phyloP scores from a whole-genome alignment of 495 filamentous ascomycete species.

The Daldinia grandis region DNA sequence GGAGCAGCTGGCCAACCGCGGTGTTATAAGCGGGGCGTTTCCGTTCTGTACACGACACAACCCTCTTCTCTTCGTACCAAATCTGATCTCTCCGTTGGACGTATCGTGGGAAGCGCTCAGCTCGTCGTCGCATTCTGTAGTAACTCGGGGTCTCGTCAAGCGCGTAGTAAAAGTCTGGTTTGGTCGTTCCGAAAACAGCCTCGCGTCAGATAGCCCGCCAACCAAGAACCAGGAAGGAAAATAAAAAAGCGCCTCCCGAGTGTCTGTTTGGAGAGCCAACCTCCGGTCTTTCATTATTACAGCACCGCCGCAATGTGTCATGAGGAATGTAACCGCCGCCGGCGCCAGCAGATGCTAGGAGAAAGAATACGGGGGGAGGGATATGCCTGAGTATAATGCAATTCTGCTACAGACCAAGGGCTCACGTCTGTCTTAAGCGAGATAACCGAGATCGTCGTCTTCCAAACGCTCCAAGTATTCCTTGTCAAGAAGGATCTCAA shows the following conservation, averaged over 20 bases:
- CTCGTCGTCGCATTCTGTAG: slow-evolving; percentile 6
- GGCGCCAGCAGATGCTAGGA: slow-evolving; percentile 9
- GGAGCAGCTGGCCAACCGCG: background rate
- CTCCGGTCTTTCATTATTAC: slow-evolving; percentile 2
- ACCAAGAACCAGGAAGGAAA: slow-evolving; percentile 5
- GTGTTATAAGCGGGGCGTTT: background rate
- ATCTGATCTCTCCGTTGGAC: slow-evolving; percentile 9
- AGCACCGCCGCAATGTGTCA: slow-evolving; percentile 1
- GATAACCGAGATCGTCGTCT: slow-evolving; percentile 91
- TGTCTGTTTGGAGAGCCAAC: slow-evolving; percentile 6
- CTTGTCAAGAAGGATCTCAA: slow-evolving; percentile 98
- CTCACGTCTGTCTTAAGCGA: slow-evolving; percentile 63
- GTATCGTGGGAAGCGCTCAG: background rate
- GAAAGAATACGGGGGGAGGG: slow-evolving; percentile 17
- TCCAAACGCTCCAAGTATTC: slow-evolving; percentile 97
- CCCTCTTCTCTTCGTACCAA: background rate
- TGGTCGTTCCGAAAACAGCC: slow-evolving; percentile 9
- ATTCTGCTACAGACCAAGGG: background rate
- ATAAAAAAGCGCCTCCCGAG: background rate
- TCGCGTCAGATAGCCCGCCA: slow-evolving; percentile 20
- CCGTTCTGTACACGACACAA: background rate
- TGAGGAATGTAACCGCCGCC: slow-evolving; percentile 8
- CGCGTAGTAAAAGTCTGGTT: slow-evolving; percentile 8
- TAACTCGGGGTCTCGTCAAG: slow-evolving; percentile 10
- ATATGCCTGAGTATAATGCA: slow-evolving; percentile 14